Percentiles rank a stretch among this genome's conserved stretches.
These are phyloP conservation scores for Huiozyma naganishii DNA, from an alignment of 805 yeast genomes.

Conservation along the genomic window DNA sequence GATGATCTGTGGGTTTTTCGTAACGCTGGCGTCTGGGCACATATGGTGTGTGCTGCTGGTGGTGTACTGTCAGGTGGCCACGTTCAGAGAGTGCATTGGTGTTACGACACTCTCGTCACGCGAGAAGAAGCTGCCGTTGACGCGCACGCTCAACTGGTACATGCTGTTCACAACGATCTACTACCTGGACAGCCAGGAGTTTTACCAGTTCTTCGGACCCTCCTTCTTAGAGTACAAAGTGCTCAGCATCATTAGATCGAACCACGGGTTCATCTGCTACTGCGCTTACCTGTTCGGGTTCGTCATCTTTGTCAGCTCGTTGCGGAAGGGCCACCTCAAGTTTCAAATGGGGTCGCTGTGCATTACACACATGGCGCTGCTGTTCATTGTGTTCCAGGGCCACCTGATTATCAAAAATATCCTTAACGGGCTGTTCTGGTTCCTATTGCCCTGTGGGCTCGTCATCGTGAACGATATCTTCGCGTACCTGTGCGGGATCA, in stretches of 20 bases:
- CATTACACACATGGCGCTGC: constrained; percentile 85
- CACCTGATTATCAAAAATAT: constrained; percentile 86
- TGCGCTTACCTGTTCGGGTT: constrained; percentile 78
- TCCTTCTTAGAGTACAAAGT: constrained; percentile 28
- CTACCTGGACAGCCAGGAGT: constrained; percentile 78
- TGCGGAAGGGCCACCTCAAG: constrained; percentile 79
- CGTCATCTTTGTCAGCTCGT: constrained; percentile 77
- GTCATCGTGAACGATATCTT: constrained; percentile 92
- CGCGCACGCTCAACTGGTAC: constrained; percentile 85
- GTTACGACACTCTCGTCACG: constrained; percentile 72
- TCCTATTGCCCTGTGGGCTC: constrained; percentile 79
- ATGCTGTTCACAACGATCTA: constrained; percentile 78
- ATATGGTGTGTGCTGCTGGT: constrained; percentile 66
- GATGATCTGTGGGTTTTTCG: constrained; percentile 69
- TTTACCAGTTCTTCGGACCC: constrained; percentile 54
- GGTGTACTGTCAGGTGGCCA: constrained; percentile 62
- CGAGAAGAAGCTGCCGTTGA: constrained; percentile 73
- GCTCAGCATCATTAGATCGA: constrained; percentile 50
- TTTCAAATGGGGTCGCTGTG: constrained; percentile 93
- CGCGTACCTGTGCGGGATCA: constrained; percentile 94
- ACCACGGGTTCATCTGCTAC: constrained; percentile 79
- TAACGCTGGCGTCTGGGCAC: constrained; percentile 74
- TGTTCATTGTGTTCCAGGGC: constrained; percentile 86
- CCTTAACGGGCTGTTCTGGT: constrained; percentile 88
- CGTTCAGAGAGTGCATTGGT: constrained; percentile 84